Conservation (phyloP, 2,329 filamentous ascomycete species). For the Pezizomycotina sp. region DNA sequence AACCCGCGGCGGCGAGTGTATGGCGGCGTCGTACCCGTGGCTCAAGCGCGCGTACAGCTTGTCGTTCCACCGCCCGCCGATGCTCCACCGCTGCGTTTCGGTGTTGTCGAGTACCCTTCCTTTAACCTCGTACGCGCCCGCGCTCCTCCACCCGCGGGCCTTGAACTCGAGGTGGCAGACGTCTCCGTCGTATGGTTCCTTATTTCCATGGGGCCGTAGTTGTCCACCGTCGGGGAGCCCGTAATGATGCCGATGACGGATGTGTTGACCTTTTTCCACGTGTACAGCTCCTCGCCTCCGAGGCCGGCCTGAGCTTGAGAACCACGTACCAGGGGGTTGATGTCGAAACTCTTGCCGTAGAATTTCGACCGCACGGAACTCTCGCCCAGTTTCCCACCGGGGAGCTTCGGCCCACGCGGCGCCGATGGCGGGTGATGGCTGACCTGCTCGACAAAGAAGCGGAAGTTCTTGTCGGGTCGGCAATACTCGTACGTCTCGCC, state of each 20-base stretch:
- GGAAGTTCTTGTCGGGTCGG: conserved; percentile 88
- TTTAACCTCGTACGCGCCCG: conserved; percentile 71
- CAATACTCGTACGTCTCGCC: conserved; percentile 97
- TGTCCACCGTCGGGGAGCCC: conserved; percentile 89
- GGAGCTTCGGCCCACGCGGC: conserved; percentile 84
- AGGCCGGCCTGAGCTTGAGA: conserved; percentile 66
- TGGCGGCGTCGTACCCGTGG: conserved; percentile 66
- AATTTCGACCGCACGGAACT: conserved; percentile 95
- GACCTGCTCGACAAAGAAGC: conserved; percentile 97
- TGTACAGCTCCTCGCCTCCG: conserved; percentile 74
- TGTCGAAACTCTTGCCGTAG: conserved; percentile 92
- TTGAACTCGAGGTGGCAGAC: conserved; percentile 86
- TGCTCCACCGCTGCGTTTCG: conserved; percentile 70
- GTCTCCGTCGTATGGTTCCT: conserved; percentile 96
- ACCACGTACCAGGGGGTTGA: conserved; percentile 97
- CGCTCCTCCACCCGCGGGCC: conserved; percentile 84
- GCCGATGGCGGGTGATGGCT: conserved; percentile 91
- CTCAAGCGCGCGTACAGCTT: conserved; percentile 89
- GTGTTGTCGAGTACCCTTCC: conserved; percentile 69
- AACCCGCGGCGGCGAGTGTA: conserved; percentile 37
- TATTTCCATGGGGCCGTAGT: conserved; percentile 92
- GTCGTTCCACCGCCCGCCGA: conserved; percentile 93
- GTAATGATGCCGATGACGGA: conserved; percentile 98
- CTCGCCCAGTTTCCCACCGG: conserved; percentile 94
- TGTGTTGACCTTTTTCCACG: conserved; percentile 97